Percentiles rank a stretch among this genome's conserved stretches.
These are phyloP conservation scores for Corchorus olitorius DNA, from an alignment of 345 rosid genomes.

Conservation along the genomic window DNA sequence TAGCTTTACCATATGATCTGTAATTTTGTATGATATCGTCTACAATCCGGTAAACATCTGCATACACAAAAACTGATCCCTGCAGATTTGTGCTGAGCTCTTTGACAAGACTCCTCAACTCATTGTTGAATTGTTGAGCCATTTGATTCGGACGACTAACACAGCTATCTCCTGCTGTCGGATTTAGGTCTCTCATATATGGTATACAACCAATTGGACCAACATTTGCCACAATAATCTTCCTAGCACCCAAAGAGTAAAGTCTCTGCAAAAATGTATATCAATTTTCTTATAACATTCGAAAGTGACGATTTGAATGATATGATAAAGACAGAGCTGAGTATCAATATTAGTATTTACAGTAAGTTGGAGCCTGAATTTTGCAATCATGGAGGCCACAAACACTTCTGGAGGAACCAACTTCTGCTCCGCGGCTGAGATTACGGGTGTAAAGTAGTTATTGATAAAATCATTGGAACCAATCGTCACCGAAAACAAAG, in stretches of 20 bases:
- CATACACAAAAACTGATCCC: conserved; percentile 54
- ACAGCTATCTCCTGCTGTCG: conserved; percentile 45
- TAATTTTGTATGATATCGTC: conserved; percentile 57
- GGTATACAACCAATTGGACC: conserved; percentile 93
- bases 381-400: conserved; percentile 51
- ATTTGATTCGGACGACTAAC: conserved; percentile 54
- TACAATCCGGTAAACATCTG: conserved; percentile 56
- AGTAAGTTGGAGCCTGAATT: conserved; percentile 58
- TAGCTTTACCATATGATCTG: conserved; percentile 46
- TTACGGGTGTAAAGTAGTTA: conserved; percentile 62
- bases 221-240: conserved; percentile 60
- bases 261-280: conserved; percentile 50
- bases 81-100: conserved; percentile 45
- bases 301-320: neutral
- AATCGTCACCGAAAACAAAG: conserved; percentile 58
- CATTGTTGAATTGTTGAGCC: conserved; percentile 57
- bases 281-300: neutral
- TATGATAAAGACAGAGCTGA: neutral
- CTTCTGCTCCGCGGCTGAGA: conserved; percentile 45
- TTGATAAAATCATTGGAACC: conserved; percentile 86
- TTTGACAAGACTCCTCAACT: conserved; percentile 40
- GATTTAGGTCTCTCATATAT: conserved; percentile 55
- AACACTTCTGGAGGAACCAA: conserved; percentile 55
- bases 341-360: conserved; percentile 32
- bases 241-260: conserved; percentile 63